Conservation (phyloP, 495 filamentous ascomycete species). For the Penicillium paxilli region DNA sequence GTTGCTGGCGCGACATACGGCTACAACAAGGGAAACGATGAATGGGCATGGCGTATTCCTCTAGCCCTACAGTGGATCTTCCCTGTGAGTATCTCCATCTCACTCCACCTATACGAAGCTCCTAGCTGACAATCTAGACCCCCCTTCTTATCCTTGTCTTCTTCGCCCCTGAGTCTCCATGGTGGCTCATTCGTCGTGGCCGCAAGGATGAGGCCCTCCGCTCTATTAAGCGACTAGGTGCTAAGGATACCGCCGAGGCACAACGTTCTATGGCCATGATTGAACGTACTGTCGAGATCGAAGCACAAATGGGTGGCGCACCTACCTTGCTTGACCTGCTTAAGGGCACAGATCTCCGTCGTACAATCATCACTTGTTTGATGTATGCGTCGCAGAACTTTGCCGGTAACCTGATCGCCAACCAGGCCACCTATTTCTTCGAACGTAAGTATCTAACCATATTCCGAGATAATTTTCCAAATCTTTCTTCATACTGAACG, state of each 20-base stretch:
- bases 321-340: constrained; percentile 65
- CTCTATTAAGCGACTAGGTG: constrained; percentile 62
- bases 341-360: constrained; percentile 63
- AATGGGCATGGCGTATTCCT: constrained; percentile 59
- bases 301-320: constrained; percentile 57
- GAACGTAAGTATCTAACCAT: constrained; percentile 27
- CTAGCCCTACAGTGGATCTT: constrained; percentile 78
- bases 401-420: constrained; percentile 30
- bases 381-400: constrained; percentile 45
- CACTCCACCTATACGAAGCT: background rate
- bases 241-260: constrained; percentile 52
- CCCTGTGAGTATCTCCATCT: constrained; percentile 42
- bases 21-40: constrained; percentile 47
- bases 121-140: constrained; percentile 21
- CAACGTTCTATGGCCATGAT: constrained; percentile 73
- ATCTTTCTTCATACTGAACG: too few relatives aligned
- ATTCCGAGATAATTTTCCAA: too few relatives aligned
- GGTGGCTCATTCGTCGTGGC: constrained; percentile 57
- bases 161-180: constrained; percentile 67
- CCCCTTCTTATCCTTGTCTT: constrained; percentile 65
- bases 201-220: constrained; percentile 61
- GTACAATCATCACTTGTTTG: constrained; percentile 67
- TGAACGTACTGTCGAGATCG: constrained; percentile 67
- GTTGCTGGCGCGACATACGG: constrained; percentile 64
- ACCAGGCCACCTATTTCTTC: constrained; percentile 30